phyloP scores from a whole-genome alignment of 2,329 filamentous ascomycete genomes.

The Penicillium sclerotigenum region DNA sequence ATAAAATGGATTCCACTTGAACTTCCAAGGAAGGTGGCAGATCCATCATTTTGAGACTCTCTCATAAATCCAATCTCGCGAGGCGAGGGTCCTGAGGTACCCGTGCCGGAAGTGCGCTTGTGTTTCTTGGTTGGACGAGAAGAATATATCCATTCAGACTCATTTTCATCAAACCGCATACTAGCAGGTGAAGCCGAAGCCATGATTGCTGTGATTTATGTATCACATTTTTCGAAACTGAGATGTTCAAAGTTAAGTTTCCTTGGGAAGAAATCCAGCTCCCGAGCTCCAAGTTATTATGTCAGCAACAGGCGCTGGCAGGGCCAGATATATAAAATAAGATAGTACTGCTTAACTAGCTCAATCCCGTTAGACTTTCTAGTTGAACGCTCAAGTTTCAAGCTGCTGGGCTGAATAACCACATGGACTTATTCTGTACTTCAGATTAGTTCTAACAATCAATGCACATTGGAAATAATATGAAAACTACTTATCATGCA shows the following conservation, averaged over 20 bases:
- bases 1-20: slow-evolving; percentile 61
- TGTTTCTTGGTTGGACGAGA: slow-evolving; percentile 27
- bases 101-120: slow-evolving; percentile 20
- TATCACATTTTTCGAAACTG: slow-evolving; percentile 3
- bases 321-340: not conserved
- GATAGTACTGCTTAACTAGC: too few species aligned
- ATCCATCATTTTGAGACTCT: slow-evolving; percentile 46
- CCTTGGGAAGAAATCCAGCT: not conserved
- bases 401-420: too few species aligned
- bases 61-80: slow-evolving; percentile 53
- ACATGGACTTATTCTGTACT: too few species aligned
- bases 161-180: slow-evolving; percentile 14
- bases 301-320: not conserved
- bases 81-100: slow-evolving; percentile 21
- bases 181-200: slow-evolving; percentile 15
- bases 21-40: slow-evolving; percentile 56
- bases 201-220: slow-evolving; percentile 2
- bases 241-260: not conserved
- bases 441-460: too few species aligned
- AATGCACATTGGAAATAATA: too few species aligned
- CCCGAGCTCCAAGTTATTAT: not conserved
- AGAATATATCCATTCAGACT: slow-evolving; percentile 18
- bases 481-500: too few species aligned
- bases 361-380: too few species aligned
- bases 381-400: too few species aligned